Percentiles rank a stretch among this genome's conserved stretches.
Evolutionary conservation across 1,284 basidiomycete genomes (phyloP).

Genomic region (Malassezia cuniculi): DNA sequence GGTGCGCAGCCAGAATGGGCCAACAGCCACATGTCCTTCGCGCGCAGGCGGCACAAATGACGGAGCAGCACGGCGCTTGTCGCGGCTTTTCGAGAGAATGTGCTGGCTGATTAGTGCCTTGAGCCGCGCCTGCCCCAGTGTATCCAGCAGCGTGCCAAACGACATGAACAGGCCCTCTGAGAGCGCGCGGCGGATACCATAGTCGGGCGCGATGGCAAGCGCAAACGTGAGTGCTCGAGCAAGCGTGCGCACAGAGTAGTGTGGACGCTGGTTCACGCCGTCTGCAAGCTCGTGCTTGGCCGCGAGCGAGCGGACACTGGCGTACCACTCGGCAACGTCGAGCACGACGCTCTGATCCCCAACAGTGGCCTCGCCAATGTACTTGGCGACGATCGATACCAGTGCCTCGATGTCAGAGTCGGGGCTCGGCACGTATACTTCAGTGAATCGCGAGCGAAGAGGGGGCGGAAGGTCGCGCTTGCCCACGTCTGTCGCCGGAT

Average conservation of each 20-base stretch:
- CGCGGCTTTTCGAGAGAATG: slow-evolving; percentile 69
- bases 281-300: slow-evolving; percentile 75
- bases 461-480: slow-evolving; percentile 90
- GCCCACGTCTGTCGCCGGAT: slow-evolving; percentile 95
- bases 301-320: slow-evolving; percentile 66
- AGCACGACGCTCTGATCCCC: slow-evolving; percentile 78
- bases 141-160: slow-evolving; percentile 87
- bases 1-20: slow-evolving; percentile 76
- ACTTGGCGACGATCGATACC: slow-evolving; percentile 72
- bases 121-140: slow-evolving; percentile 54
- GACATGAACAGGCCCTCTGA: slow-evolving; percentile 97
- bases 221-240: slow-evolving; percentile 83
- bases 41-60: slow-evolving; percentile 31
- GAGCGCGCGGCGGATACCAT: slow-evolving; percentile 65
- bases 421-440: slow-evolving; percentile 84
- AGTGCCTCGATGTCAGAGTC: slow-evolving; percentile 85
- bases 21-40: slow-evolving; percentile 56
- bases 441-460: slow-evolving; percentile 83
- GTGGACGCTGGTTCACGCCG: slow-evolving; percentile 83
- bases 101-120: slow-evolving; percentile 62
- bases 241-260: slow-evolving; percentile 94
- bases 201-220: slow-evolving; percentile 63
- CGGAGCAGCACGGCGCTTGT: slow-evolving; percentile 47
- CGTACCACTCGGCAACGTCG: slow-evolving; percentile 84
- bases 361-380: slow-evolving; percentile 70